phyloP scores from a whole-genome alignment of 148 eudicot species.

The Hydrangea macrophylla region DNA sequence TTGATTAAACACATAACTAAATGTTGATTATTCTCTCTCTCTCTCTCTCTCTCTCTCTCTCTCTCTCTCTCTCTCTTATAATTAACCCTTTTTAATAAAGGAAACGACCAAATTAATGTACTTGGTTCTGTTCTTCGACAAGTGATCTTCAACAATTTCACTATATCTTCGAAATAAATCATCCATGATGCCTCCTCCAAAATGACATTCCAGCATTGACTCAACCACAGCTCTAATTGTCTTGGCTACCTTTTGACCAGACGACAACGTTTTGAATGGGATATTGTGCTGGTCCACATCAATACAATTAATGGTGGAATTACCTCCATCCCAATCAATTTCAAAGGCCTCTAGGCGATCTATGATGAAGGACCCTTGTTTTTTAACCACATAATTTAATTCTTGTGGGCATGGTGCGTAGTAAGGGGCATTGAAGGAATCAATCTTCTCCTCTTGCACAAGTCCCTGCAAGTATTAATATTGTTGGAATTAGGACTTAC shows the following conservation, averaged over 20 bases:
- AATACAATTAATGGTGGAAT: neutral
- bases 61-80: too few species aligned
- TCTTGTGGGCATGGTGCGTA: constrained; percentile 63
- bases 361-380: constrained; percentile 53
- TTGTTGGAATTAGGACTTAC: too few species aligned
- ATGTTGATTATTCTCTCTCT: too few species aligned
- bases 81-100: constrained; percentile 15
- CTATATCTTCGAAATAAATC: constrained; percentile 45
- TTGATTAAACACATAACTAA: too few species aligned
- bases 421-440: constrained; percentile 58
- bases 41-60: too few species aligned
- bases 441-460: constrained; percentile 60
- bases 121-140: constrained; percentile 20
- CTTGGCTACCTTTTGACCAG: constrained; percentile 46
- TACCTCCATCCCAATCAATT: constrained; percentile 47
- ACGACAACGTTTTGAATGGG: constrained; percentile 8
- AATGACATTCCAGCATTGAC: constrained; percentile 52
- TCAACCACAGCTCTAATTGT: constrained; percentile 58
- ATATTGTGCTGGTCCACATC: neutral
- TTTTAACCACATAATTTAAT: constrained; percentile 29
- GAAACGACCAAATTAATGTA: constrained; percentile 32
- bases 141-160: constrained; percentile 31
- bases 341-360: constrained; percentile 36
- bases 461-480: constrained; percentile 36
- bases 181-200: constrained; percentile 48